Evolutionary conservation across 1,139 yeast species (phyloP).

Genomic region (Candida gigantensis): DNA sequence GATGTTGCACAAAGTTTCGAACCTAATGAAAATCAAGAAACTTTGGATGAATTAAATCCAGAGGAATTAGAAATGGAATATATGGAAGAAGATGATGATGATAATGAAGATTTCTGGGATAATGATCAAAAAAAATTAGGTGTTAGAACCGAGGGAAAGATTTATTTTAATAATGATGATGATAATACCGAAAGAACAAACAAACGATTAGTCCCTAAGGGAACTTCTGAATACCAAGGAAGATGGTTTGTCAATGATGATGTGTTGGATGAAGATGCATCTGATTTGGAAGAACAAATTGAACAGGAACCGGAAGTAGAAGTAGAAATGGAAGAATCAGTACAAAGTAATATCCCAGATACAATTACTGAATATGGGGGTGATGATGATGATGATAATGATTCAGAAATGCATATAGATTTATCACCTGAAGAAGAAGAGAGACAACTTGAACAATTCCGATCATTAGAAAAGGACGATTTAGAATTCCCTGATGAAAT

Average conservation of each 20-base stretch:
- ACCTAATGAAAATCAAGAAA: conserved; percentile 62
- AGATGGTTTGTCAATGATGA: conserved; percentile 82
- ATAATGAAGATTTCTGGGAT: conserved; percentile 12
- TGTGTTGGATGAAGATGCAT: conserved; percentile 49
- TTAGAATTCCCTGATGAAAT: conserved; percentile 94
- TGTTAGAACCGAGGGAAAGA: conserved; percentile 72
- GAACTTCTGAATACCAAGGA: conserved; percentile 92
- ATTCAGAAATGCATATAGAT: conserved; percentile 68
- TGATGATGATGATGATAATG: conserved; percentile 16
- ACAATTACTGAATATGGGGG: conserved; percentile 47
- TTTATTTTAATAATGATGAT: conserved; percentile 49
- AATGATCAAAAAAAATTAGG: conserved; percentile 51
- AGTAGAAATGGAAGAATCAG: conserved; percentile 43
- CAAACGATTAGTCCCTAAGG: conserved; percentile 65
- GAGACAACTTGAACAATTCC: conserved; percentile 68
- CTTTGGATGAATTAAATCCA: conserved; percentile 67
- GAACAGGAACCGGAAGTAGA: conserved; percentile 28
- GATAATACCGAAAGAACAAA: conserved; percentile 30
- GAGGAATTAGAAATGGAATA: conserved; percentile 60
- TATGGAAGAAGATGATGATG: conserved; percentile 21
- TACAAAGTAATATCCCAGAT: conserved; percentile 26
- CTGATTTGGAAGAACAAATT: conserved; percentile 46
- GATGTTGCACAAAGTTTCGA: conserved; percentile 28
- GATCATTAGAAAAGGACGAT: conserved; percentile 77
- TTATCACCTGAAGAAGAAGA: conserved; percentile 81